A percentile compares a stretch with the other conserved stretches of the same genome.
Evolutionary conservation across 1,139 yeast genomes (phyloP).

Genomic region (Hanseniaspora gamundiae): DNA sequence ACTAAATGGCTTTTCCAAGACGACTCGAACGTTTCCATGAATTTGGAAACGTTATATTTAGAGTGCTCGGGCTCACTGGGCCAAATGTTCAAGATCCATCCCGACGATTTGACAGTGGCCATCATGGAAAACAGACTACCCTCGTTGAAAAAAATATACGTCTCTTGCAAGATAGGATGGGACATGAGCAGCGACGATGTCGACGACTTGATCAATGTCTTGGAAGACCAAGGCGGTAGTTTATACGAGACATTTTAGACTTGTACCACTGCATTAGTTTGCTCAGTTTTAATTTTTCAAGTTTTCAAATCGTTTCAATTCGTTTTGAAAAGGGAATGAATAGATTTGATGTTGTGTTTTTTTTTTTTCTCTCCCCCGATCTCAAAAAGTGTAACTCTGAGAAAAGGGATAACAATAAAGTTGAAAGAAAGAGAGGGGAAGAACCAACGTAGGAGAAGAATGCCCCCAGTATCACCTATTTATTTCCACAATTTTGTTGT

Average conservation of each 20-base stretch:
- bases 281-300: neutral
- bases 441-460: no score
- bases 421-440: no score
- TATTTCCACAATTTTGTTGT: conserved; percentile 24
- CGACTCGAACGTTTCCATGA: conserved; percentile 41
- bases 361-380: no score
- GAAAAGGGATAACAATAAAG: no score
- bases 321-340: no score
- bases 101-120: conserved; percentile 81
- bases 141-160: conserved; percentile 43
- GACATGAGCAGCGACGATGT: conserved; percentile 63
- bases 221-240: conserved; percentile 31
- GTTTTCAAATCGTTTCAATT: neutral
- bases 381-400: neutral
- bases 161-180: conserved; percentile 83
- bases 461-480: conserved; percentile 11
- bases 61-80: conserved; percentile 88
- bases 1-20: conserved; percentile 48
- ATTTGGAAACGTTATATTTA: conserved; percentile 52
- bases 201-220: conserved; percentile 38
- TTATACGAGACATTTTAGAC: conserved; percentile 23
- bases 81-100: conserved; percentile 68
- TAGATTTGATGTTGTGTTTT: no score
- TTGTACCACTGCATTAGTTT: neutral
- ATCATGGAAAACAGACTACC: conserved; percentile 70